phyloP scores from a whole-genome alignment of 441 rosid species.

The Brassica hybrid region DNA sequence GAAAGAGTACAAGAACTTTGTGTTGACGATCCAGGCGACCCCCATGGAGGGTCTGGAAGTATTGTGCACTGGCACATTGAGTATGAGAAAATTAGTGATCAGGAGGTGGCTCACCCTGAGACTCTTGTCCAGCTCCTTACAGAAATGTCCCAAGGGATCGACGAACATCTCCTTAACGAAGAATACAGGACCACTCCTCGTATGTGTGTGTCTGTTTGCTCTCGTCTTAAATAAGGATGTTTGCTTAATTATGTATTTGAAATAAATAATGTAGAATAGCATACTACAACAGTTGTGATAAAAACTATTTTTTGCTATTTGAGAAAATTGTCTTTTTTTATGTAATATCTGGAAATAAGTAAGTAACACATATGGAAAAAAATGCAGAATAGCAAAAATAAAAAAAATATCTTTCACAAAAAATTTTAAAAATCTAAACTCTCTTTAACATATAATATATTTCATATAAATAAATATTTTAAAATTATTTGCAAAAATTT shows the following conservation, averaged over 20 bases:
- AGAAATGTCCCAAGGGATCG: slow-evolving; percentile 27
- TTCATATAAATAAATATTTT: too few relatives aligned
- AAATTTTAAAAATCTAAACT: too few relatives aligned
- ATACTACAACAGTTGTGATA: too few relatives aligned
- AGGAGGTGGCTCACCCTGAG: slow-evolving; percentile 35
- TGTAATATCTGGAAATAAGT: too few relatives aligned
- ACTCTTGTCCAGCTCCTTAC: slow-evolving; percentile 31
- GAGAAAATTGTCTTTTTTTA: too few relatives aligned
- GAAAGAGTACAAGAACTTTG: slow-evolving; percentile 36
- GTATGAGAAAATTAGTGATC: slow-evolving; percentile 25
- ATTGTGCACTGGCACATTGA: slow-evolving; percentile 35
- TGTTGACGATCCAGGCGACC: slow-evolving; percentile 33
- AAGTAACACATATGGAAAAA: too few relatives aligned
- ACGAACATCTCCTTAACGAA: slow-evolving; percentile 25
- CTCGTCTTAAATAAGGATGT: background rate
- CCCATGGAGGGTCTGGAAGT: slow-evolving; percentile 29
- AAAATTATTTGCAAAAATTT: background rate
- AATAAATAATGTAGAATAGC: background rate
- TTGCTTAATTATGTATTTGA: background rate
- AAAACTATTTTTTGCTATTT: too few relatives aligned
- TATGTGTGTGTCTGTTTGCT: background rate
- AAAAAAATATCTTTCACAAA: too few relatives aligned
- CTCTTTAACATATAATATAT: too few relatives aligned
- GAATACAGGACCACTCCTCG: slow-evolving; percentile 13
- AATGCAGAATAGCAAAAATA: too few relatives aligned